Evolutionary conservation across 805 yeast species (phyloP), one percentile per base, ranked within the genome.

Genomic region (Candida jianshihensis): DNA sequence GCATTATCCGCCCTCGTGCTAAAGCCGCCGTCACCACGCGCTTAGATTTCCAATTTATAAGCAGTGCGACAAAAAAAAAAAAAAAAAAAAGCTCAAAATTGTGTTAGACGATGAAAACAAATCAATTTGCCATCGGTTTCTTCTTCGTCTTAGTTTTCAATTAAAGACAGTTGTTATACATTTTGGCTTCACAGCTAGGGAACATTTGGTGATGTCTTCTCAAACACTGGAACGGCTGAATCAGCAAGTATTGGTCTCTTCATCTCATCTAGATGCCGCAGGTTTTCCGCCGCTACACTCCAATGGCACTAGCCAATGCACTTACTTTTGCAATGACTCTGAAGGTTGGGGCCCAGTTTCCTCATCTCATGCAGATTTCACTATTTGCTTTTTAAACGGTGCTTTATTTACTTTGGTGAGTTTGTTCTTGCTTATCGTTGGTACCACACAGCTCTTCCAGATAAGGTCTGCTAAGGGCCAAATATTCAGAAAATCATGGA

Each of bases 341-440:
- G 71, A 64, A 40, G 69, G 69, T 3, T 59, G 67, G 54, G 71
- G 68, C 12, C 71, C 71, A 9, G 47, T 68, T 5, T 64, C 71
- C 5, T 30, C 40, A 1, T 49, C 37, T 15, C 66, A 71, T 51
- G 70, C 70, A 26, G 86, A 78, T 46, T 63, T 78, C 35, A 70
- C 83, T 1, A 74, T 75, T 6, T 78, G 84, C 43, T 73, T 78
- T 48, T 61, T 71, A 14, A 75, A 74, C 45, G 82, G 81, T 19
- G 58, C 62, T 0, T 43, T 77, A 5, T 63, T 70, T 36, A 62
- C 71, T 15, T 35, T 55, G 1, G 43, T 69, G 0, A 71, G 73
- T 12, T 24, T 66, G 13, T 54, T 64, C 18, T 64, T 74, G 64
- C 42, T 76, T 3, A 15, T 64, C 1, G 48, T 63, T 24, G 81